Conservation (phyloP, 352 stramenopile genomes). For the Phytophthora lateralis region DNA sequence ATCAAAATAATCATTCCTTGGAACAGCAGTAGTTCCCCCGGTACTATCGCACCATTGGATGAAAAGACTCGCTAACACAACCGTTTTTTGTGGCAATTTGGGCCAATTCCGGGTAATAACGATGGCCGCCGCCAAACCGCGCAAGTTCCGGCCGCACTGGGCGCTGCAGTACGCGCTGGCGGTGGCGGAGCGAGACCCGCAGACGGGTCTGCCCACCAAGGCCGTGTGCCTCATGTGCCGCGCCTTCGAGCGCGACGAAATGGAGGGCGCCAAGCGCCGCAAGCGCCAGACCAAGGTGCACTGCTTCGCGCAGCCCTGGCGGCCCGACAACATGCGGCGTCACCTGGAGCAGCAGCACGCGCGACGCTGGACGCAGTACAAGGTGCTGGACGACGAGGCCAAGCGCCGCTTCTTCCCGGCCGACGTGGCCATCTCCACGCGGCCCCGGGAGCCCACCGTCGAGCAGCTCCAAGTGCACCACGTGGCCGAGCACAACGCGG, state of each 20-base stretch:
- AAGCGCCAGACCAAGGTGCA: slow-evolving; percentile 32
- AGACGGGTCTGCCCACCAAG: slow-evolving; percentile 11
- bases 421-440: slow-evolving; percentile 15
- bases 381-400: slow-evolving; percentile 14
- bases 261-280: slow-evolving; percentile 25
- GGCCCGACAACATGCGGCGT: slow-evolving; percentile 39
- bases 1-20: too few relatives aligned
- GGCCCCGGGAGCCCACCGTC: background rate
- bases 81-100: too few relatives aligned
- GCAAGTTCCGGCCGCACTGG: slow-evolving; percentile 25
- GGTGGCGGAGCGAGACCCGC: slow-evolving; percentile 16
- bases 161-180: slow-evolving; percentile 27
- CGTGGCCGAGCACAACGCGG: slow-evolving; percentile 4
- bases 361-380: slow-evolving; percentile 25
- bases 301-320: slow-evolving; percentile 31
- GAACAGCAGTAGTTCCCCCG: too few relatives aligned
- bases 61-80: too few relatives aligned
- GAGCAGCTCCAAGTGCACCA: background rate
- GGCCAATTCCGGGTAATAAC: too few relatives aligned
- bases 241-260: slow-evolving; percentile 28
- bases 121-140: background rate
- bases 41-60: too few relatives aligned
- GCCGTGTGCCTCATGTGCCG: slow-evolving; percentile 31
- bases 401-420: slow-evolving; percentile 31
- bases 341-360: slow-evolving; percentile 38